Conservation (phyloP, 2,329 filamentous ascomycete species). For the Shiraia sp. region DNA sequence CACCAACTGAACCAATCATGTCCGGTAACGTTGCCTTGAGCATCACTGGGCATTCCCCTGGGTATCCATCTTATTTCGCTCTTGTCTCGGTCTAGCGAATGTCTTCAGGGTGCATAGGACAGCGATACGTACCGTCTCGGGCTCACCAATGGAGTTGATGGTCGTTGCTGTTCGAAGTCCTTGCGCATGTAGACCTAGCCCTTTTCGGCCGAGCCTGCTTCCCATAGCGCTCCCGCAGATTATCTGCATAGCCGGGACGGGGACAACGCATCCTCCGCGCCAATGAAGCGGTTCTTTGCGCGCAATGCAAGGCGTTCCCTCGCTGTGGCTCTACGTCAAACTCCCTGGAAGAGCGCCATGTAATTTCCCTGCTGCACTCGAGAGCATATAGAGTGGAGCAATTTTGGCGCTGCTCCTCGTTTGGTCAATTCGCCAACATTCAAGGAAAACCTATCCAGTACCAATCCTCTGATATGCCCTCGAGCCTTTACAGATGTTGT, state of each 20-base stretch:
- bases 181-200: conserved; percentile 21
- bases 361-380: conserved; percentile 3
- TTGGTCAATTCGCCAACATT: background rate
- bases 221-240: conserved; percentile 33
- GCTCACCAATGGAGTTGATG: conserved; percentile 19
- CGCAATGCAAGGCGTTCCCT: conserved; percentile 4
- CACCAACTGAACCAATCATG: conserved; percentile 36
- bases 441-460: conserved; percentile 11
- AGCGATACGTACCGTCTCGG: conserved; percentile 19
- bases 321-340: background rate
- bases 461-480: conserved; percentile 18
- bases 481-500: conserved; percentile 24
- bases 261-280: conserved; percentile 18
- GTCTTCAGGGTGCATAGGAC: conserved; percentile 18
- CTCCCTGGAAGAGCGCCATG: conserved; percentile 1
- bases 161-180: conserved; percentile 14
- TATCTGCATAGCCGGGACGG: conserved; percentile 29
- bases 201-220: conserved; percentile 24
- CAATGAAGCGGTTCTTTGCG: conserved; percentile 14
- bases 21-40: conserved; percentile 21
- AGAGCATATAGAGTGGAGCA: background rate
- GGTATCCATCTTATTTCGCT: conserved; percentile 26
- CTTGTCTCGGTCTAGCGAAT: conserved; percentile 21
- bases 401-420: background rate
- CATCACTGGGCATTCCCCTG: conserved; percentile 19